These are phyloP conservation scores for Lagenidium giganteum DNA, from an alignment of 352 stramenopile species.

Conservation along the genomic window DNA sequence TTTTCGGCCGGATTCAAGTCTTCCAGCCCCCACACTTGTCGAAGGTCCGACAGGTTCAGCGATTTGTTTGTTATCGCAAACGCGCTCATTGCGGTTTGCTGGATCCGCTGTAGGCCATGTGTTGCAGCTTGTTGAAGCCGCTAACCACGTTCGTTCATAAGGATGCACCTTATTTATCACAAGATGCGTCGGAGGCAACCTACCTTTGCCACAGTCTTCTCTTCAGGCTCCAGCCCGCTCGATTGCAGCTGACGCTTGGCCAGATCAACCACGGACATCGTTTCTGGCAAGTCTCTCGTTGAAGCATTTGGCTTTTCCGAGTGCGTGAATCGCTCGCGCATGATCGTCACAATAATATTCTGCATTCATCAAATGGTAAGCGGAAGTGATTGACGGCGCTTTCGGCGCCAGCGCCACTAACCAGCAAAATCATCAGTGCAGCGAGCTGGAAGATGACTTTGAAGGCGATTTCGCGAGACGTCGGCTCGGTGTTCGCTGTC, in stretches of 20 bases:
- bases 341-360: conserved; percentile 55
- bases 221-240: conserved; percentile 35
- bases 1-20: neutral
- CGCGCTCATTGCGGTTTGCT: conserved; percentile 25
- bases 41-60: conserved; percentile 39
- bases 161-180: neutral
- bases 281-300: conserved; percentile 17
- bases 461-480: neutral
- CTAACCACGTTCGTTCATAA: too few species aligned
- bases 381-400: neutral
- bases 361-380: conserved; percentile 9
- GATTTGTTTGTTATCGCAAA: conserved; percentile 31
- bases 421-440: conserved; percentile 15
- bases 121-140: conserved; percentile 35
- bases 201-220: conserved; percentile 39
- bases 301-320: conserved; percentile 11
- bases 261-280: conserved; percentile 38
- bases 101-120: conserved; percentile 33
- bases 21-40: conserved; percentile 47
- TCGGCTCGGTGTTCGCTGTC: neutral
- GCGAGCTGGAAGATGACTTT: conserved; percentile 14
- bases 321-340: conserved; percentile 59
- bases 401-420: neutral
- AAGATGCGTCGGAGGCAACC: neutral
- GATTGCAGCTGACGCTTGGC: conserved; percentile 51